Conservation (phyloP, 257 asterid species). For the Penstemon eatonii region DNA sequence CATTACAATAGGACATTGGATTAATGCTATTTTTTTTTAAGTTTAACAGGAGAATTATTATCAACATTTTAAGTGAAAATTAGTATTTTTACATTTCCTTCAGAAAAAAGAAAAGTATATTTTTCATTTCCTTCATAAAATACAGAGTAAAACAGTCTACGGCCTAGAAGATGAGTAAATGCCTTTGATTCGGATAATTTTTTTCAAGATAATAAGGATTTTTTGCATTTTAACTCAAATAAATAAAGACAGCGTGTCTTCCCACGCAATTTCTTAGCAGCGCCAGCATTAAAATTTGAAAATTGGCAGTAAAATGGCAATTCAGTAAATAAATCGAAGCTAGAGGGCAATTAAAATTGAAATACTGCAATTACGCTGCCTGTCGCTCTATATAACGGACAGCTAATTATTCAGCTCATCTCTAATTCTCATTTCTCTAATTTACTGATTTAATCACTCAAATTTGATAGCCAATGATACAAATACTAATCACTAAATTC, state of each 20-base stretch:
- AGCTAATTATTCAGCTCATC: constrained; percentile 13
- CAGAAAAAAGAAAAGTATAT: no score
- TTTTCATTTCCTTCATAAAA: no score
- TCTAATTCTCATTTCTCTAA: constrained; percentile 1
- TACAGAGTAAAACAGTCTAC: no score
- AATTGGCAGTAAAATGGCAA: not conserved
- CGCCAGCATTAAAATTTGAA: constrained; percentile 4
- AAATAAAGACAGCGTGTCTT: not conserved
- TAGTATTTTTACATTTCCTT: no score
- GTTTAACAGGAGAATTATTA: no score
- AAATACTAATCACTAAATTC: not conserved
- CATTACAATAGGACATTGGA: no score
- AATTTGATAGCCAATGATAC: not conserved
- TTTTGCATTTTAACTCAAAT: not conserved
- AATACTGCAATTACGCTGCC: constrained; percentile 19
- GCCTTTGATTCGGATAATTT: no score
- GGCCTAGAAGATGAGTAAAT: no score
- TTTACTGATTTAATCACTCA: not conserved
- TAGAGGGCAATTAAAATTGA: not conserved
- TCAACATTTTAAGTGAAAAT: no score
- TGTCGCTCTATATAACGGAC: constrained; percentile 28
- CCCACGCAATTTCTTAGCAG: constrained; percentile 6
- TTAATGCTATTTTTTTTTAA: no score
- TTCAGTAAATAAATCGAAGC: not conserved
- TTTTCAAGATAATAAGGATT: no score